Conservation (phyloP, 164 flowering plant genomes). For the Magnolia changhungtana region DNA sequence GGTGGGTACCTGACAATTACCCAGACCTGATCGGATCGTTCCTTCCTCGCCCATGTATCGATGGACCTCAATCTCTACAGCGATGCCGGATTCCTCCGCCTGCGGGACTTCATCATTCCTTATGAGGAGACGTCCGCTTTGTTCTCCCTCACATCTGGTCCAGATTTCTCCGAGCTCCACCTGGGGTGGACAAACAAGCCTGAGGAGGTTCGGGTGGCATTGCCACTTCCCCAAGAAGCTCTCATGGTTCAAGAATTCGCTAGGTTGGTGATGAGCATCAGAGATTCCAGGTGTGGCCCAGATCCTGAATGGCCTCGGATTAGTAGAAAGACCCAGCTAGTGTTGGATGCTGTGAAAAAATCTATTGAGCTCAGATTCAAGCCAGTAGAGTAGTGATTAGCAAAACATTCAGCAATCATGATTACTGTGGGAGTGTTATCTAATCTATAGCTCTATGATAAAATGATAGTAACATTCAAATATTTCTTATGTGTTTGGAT, state of each 20-base stretch:
- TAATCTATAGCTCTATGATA: too few relatives aligned
- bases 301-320: slow-evolving; percentile 27
- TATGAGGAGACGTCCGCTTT: slow-evolving; percentile 21
- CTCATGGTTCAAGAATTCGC: slow-evolving; percentile 37
- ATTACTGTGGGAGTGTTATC: not conserved
- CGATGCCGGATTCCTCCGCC: slow-evolving; percentile 21
- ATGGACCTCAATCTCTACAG: slow-evolving; percentile 25
- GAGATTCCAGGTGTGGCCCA: slow-evolving; percentile 14
- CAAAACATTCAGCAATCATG: not conserved
- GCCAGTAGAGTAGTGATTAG: slow-evolving; percentile 11
- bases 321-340: slow-evolving; percentile 35
- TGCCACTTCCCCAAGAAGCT: slow-evolving; percentile 38
- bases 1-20: too few relatives aligned
- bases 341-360: slow-evolving; percentile 31
- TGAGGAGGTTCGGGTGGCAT: slow-evolving; percentile 10
- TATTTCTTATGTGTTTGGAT: too few relatives aligned
- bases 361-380: slow-evolving; percentile 26
- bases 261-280: slow-evolving; percentile 16
- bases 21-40: too few relatives aligned
- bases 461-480: too few relatives aligned
- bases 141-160: slow-evolving; percentile 8
- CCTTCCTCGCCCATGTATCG: slow-evolving; percentile 28
- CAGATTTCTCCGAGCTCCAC: slow-evolving; percentile 13
- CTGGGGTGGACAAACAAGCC: slow-evolving; percentile 24
- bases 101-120: slow-evolving; percentile 34